Conservation (phyloP, 768 basidiomycete genomes). For the Lentinula detonsa region DNA sequence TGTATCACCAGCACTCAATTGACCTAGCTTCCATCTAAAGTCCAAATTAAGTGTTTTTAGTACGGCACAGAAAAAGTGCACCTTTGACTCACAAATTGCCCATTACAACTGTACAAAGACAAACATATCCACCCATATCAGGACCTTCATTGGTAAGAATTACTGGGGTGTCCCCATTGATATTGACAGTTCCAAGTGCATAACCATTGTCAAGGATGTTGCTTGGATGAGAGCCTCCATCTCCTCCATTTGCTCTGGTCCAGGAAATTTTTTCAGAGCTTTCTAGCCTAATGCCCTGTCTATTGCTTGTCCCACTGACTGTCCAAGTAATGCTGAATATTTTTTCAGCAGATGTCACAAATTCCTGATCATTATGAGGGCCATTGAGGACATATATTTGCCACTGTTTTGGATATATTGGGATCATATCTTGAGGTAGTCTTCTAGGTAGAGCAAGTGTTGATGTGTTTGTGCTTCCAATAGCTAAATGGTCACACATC, state of each 20-base stretch:
- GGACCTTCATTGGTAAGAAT: constrained; percentile 58
- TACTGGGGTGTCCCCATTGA: constrained; percentile 69
- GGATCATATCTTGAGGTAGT: constrained; percentile 27
- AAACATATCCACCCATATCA: constrained; percentile 60
- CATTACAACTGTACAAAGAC: constrained; percentile 45
- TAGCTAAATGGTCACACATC: constrained; percentile 43
- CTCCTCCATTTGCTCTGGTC: constrained; percentile 52
- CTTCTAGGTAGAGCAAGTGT: background rate
- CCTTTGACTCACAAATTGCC: constrained; percentile 38
- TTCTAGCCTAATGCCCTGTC: constrained; percentile 60
- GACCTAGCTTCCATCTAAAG: constrained; percentile 62
- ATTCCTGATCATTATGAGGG: constrained; percentile 57
- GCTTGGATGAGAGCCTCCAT: constrained; percentile 64
- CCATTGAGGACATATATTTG: constrained; percentile 50
- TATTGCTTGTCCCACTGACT: constrained; percentile 52
- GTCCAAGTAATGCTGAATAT: constrained; percentile 52
- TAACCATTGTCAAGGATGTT: constrained; percentile 65
- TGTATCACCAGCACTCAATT: constrained; percentile 50
- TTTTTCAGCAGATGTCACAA: constrained; percentile 39
- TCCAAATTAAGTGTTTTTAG: too few relatives aligned
- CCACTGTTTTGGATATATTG: constrained; percentile 44
- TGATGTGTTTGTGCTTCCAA: constrained; percentile 21
- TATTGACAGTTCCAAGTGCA: constrained; percentile 45
- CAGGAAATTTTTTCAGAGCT: constrained; percentile 36
- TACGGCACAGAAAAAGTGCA: background rate